Percentiles rank a stretch among this genome's conserved stretches.
phyloP scores from a whole-genome alignment of 2,329 filamentous ascomycete genomes.

The Whalleya microplaca region DNA sequence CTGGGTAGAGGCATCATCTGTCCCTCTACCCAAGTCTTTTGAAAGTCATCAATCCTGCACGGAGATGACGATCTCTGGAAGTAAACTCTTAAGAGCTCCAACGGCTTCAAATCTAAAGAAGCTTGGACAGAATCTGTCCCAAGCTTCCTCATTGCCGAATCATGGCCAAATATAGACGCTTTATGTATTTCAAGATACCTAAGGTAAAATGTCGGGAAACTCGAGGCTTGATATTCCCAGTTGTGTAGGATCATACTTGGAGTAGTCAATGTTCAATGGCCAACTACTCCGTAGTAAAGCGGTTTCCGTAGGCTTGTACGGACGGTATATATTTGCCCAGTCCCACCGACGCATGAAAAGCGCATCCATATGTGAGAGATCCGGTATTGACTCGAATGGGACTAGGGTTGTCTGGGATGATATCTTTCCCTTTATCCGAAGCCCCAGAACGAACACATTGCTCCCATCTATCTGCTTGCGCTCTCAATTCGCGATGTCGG shows the following conservation, averaged over 20 bases:
- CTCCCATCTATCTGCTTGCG: neutral
- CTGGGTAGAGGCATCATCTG: too few relatives aligned
- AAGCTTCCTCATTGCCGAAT: neutral
- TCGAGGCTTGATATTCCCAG: neutral
- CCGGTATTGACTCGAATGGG: neutral
- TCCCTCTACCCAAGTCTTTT: too few relatives aligned
- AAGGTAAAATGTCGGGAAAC: too few relatives aligned
- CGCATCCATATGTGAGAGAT: conserved; percentile 1
- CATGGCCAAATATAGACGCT: too few relatives aligned
- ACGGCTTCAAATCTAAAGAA: too few relatives aligned
- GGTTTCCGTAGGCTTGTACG: neutral
- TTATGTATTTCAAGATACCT: too few relatives aligned
- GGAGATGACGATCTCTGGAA: too few relatives aligned
- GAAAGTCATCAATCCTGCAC: too few relatives aligned
- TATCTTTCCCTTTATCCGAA: neutral
- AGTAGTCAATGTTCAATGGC: neutral
- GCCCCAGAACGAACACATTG: neutral
- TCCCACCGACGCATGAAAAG: neutral
- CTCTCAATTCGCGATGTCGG: neutral
- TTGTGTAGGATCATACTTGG: neutral
- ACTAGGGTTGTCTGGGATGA: too few relatives aligned
- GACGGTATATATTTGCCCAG: neutral
- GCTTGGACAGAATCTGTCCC: too few relatives aligned
- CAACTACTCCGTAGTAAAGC: neutral
- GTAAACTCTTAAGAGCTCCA: too few relatives aligned